phyloP scores from a whole-genome alignment of 2,329 filamentous ascomycete genomes.

The Trichophyton mentagrophytes region DNA sequence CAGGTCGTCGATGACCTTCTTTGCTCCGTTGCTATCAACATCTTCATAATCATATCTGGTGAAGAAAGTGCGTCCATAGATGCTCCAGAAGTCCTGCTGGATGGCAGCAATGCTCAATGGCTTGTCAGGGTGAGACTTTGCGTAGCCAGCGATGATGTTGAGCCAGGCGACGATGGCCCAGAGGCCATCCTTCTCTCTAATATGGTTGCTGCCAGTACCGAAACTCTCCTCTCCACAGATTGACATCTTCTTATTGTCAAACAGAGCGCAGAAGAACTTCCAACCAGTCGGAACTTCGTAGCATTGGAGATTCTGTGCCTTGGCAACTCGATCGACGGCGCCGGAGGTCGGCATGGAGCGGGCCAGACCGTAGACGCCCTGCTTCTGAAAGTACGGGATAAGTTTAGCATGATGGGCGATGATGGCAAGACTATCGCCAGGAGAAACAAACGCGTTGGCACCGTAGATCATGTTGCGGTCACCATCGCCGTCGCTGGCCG shows the following conservation, averaged over 20 bases:
- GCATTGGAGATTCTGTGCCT: conserved; percentile 78
- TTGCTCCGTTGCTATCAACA: conserved; percentile 79
- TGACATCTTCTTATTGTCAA: conserved; percentile 88
- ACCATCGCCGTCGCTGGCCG: conserved; percentile 90
- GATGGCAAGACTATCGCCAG: conserved; percentile 92
- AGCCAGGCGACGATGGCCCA: conserved; percentile 97
- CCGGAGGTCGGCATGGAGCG: conserved; percentile 96
- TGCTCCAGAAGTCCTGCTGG: conserved; percentile 92
- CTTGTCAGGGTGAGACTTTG: conserved; percentile 63
- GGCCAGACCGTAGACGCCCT: conserved; percentile 88
- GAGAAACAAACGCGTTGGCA: conserved; percentile 88
- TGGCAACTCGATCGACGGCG: conserved; percentile 87
- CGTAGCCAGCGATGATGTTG: conserved; percentile 93
- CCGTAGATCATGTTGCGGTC: conserved; percentile 99
- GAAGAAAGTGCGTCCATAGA: conserved; percentile 96
- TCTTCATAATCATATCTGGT: conserved; percentile 98
- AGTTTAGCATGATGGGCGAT: conserved; percentile 93
- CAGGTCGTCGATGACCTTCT: conserved; percentile 75
- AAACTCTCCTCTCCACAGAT: conserved; percentile 99
- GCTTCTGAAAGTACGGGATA: conserved; percentile 97
- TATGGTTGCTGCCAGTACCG: conserved; percentile 95
- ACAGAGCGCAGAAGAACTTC: conserved; percentile 98
- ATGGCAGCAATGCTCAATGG: conserved; percentile 91
- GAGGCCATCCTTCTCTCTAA: conserved; percentile 95
- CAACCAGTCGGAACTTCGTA: conserved; percentile 98